These are phyloP conservation scores for Glycyrrhiza uralensis DNA, from an alignment of 306 rosid species.

Conservation along the genomic window DNA sequence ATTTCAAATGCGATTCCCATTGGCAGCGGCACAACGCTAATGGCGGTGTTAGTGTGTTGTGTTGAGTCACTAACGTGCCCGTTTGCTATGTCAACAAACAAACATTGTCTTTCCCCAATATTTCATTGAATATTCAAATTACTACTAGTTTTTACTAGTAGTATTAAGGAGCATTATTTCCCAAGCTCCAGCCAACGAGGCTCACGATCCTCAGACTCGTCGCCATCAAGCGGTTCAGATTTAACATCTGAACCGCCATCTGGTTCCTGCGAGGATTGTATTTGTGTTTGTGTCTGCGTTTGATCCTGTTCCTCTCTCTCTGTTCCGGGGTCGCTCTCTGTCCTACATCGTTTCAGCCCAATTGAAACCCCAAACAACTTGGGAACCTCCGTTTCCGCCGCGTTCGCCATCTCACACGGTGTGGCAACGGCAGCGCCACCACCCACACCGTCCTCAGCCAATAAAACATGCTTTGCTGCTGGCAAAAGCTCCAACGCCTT, in stretches of 20 bases:
- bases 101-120: not conserved
- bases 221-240: conserved; percentile 58
- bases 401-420: not conserved
- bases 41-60: not conserved
- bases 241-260: conserved; percentile 40
- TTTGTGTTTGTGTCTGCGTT: conserved; percentile 20
- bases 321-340: conserved; percentile 38
- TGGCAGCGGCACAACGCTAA: not conserved
- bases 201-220: conserved; percentile 44
- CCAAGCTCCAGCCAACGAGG: conserved; percentile 60
- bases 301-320: conserved; percentile 38
- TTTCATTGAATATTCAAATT: not conserved
- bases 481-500: conserved; percentile 51
- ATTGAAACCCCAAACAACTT: conserved; percentile 83
- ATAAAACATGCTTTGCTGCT: not conserved
- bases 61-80: not conserved
- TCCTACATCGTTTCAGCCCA: conserved; percentile 66
- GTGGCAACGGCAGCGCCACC: not conserved
- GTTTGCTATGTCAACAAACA: not conserved
- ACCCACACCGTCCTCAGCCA: conserved; percentile 6
- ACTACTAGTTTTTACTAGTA: too few species aligned
- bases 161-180: conserved; percentile 20
- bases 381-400: conserved; percentile 36
- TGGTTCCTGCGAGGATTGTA: conserved; percentile 37
- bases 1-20: not conserved